Conservation (phyloP, 1,139 yeast species). For the Nematodospora anomalae region DNA sequence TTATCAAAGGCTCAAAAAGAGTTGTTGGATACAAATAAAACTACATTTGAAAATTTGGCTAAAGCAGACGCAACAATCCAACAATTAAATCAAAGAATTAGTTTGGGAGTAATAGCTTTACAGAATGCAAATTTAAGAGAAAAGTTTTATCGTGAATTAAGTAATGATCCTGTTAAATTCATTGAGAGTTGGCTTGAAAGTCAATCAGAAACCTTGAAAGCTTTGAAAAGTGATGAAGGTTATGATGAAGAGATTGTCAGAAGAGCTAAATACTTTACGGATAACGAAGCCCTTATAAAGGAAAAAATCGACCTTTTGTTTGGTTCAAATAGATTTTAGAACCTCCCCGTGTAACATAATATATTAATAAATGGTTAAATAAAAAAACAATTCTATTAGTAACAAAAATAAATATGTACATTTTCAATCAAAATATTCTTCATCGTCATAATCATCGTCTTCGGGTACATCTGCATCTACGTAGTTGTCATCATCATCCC, state of each 20-base stretch:
- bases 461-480: conserved; percentile 19
- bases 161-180: conserved; percentile 76
- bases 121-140: conserved; percentile 54
- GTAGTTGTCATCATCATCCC: conserved; percentile 23
- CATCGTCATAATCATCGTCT: conserved; percentile 13
- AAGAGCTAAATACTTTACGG: conserved; percentile 76
- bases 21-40: conserved; percentile 39
- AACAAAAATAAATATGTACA: conserved; percentile 1
- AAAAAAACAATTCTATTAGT: background rate
- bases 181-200: conserved; percentile 71
- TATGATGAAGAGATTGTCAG: conserved; percentile 90
- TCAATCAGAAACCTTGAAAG: conserved; percentile 73
- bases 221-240: conserved; percentile 82
- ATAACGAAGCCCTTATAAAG: conserved; percentile 61
- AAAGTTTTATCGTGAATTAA: conserved; percentile 67
- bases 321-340: conserved; percentile 30
- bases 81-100: conserved; percentile 58
- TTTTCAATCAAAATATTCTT: conserved; percentile 9
- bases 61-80: conserved; percentile 52
- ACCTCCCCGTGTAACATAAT: conserved; percentile 1
- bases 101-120: conserved; percentile 63
- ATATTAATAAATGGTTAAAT: background rate
- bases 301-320: conserved; percentile 77
- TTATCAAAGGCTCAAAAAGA: conserved; percentile 41
- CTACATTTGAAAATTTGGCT: conserved; percentile 39